Conservation (phyloP, 108 stramenopile species). For the Aureococcus anophagefferens region DNA sequence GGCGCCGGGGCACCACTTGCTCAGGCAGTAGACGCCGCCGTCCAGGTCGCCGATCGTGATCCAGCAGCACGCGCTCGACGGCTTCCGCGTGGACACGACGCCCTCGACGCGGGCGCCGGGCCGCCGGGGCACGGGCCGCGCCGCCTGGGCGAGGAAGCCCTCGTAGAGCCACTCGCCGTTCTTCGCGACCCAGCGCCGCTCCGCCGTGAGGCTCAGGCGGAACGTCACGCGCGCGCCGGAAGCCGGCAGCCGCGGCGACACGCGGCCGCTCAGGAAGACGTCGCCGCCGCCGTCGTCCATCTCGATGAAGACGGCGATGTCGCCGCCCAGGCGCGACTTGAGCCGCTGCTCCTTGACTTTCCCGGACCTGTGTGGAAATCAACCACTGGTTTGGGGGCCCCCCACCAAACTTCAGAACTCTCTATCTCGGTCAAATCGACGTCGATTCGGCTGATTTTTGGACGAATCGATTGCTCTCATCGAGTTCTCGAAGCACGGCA, state of each 20-base stretch:
- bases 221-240: neutral
- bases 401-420: too few relatives aligned
- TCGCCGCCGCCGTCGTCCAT: conserved; percentile 1
- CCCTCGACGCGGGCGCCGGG: neutral
- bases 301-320: neutral
- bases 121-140: neutral
- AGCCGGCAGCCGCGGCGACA: neutral
- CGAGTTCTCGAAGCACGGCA: too few relatives aligned
- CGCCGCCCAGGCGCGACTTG: neutral
- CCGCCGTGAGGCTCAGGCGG: neutral
- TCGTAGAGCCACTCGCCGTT: conserved; percentile 1
- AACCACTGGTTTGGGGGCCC: too few relatives aligned
- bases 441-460: too few relatives aligned
- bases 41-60: neutral
- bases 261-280: conserved; percentile 1
- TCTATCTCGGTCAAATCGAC: too few relatives aligned
- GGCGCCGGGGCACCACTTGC: neutral
- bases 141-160: too few relatives aligned
- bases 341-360: neutral
- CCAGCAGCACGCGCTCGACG: neutral
- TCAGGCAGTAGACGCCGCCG: neutral
- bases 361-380: neutral
- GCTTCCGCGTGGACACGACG: neutral
- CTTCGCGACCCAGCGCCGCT: neutral
- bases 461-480: too few relatives aligned